Evolutionary conservation across 352 stramenopile species (phyloP).

Genomic region (Globisporangium paroecandrum): DNA sequence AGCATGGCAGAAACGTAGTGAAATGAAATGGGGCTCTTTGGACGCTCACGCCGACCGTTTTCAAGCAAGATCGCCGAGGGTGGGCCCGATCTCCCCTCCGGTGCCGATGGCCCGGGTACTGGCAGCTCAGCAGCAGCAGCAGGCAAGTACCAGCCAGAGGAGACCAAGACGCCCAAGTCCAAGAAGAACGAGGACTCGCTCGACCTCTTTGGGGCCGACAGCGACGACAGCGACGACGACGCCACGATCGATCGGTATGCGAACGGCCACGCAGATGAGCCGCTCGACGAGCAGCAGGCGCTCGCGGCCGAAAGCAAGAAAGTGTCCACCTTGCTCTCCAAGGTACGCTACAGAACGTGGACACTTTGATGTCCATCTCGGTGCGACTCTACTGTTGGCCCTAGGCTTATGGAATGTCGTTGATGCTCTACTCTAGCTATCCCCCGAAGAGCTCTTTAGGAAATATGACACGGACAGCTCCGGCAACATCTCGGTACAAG

Average conservation of each 20-base stretch:
- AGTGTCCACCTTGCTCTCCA: constrained; percentile 61
- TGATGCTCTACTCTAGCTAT: constrained; percentile 27
- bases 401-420: neutral
- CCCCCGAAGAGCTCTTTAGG: constrained; percentile 88
- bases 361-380: neutral
- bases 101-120: constrained; percentile 1
- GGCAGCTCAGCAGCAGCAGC: constrained; percentile 3
- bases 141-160: neutral
- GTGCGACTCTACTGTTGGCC: no score
- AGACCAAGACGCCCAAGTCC: constrained; percentile 2
- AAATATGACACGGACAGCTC: constrained; percentile 90
- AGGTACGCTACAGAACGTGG: constrained; percentile 17
- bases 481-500: constrained; percentile 85
- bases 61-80: constrained; percentile 36
- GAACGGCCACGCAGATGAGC: constrained; percentile 28
- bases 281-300: constrained; percentile 23
- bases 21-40: constrained; percentile 38
- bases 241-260: constrained; percentile 70
- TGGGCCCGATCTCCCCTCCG: constrained; percentile 4
- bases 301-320: constrained; percentile 54
- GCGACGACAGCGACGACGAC: constrained; percentile 80
- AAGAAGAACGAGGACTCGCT: constrained; percentile 29
- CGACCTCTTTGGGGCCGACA: constrained; percentile 68
- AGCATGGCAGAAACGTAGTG: neutral
- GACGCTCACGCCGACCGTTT: constrained; percentile 19